These are phyloP conservation scores for Aspergillus ustus DNA, from an alignment of 2,329 filamentous ascomycete genomes.

Conservation along the genomic window DNA sequence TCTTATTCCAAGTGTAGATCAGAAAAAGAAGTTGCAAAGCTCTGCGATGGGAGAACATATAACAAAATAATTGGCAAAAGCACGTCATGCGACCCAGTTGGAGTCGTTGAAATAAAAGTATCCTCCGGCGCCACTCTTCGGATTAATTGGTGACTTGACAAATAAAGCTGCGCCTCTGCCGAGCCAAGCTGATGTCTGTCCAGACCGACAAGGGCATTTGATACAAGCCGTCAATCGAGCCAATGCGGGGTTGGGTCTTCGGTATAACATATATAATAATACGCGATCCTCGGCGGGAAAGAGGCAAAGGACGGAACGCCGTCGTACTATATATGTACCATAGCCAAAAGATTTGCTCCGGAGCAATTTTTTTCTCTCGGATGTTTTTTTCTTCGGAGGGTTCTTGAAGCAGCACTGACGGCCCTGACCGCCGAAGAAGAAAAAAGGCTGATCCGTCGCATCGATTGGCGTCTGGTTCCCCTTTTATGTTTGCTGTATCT, in stretches of 20 bases:
- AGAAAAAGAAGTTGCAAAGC: too few relatives aligned
- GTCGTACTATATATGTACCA: too few relatives aligned
- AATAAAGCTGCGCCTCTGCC: neutral
- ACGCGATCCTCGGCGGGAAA: neutral
- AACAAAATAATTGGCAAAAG: neutral
- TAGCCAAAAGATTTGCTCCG: neutral
- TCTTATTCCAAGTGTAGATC: too few relatives aligned
- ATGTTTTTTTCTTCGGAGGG: neutral
- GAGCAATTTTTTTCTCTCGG: neutral
- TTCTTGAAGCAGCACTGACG: neutral
- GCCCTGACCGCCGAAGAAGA: constrained; percentile 8
- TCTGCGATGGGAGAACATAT: too few relatives aligned
- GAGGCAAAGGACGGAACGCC: neutral
- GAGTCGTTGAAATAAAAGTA: neutral
- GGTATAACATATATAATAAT: neutral
- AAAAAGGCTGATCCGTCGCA: constrained; percentile 4
- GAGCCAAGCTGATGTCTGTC: neutral
- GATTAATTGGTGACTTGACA: neutral
- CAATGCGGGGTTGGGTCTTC: neutral
- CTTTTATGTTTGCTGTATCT: constrained; percentile 12
- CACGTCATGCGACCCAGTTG: neutral
- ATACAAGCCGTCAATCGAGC: too few relatives aligned
- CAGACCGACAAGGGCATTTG: too few relatives aligned
- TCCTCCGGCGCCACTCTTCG: neutral
- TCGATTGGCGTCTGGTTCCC: constrained; percentile 13